phyloP scores from a whole-genome alignment of 2,329 filamentous ascomycete species.

The Magnaporthiopsis incrustans region DNA sequence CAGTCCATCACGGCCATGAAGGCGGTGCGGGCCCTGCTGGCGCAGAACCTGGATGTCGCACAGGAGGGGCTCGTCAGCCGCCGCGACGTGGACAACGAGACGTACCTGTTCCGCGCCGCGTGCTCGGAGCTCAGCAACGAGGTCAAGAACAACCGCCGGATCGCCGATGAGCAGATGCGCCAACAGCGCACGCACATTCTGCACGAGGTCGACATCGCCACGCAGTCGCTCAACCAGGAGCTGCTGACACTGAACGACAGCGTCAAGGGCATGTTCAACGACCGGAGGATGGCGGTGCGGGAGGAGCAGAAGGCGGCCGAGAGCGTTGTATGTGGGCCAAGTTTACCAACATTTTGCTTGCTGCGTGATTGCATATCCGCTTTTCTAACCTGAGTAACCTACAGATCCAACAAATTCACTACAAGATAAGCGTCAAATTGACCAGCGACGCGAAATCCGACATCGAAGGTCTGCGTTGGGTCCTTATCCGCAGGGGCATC shows the following conservation, averaged over 20 bases:
- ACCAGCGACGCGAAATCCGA: constrained; percentile 88
- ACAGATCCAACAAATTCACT: constrained; percentile 86
- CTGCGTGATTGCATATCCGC: not conserved
- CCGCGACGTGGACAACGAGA: constrained; percentile 88
- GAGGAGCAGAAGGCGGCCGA: constrained; percentile 83
- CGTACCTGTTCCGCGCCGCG: constrained; percentile 87
- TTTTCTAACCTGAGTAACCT: not conserved
- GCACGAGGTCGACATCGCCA: constrained; percentile 90
- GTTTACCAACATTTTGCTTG: not conserved
- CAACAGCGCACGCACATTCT: constrained; percentile 79
- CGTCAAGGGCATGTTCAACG: constrained; percentile 92
- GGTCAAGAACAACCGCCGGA: constrained; percentile 67
- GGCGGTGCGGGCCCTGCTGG: constrained; percentile 69
- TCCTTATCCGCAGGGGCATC: constrained; percentile 58
- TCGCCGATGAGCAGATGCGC: constrained; percentile 72
- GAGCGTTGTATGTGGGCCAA: constrained; percentile 51
- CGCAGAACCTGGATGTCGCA: constrained; percentile 73
- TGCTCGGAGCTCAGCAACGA: constrained; percentile 88
- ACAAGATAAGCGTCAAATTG: constrained; percentile 86
- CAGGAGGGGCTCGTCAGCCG: constrained; percentile 77
- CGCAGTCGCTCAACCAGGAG: constrained; percentile 79
- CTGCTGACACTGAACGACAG: constrained; percentile 75
- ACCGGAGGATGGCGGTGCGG: constrained; percentile 84
- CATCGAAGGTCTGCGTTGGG: constrained; percentile 86
- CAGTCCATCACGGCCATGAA: constrained; percentile 91